These are phyloP conservation scores for Heliamphora pulchella DNA, from an alignment of 179 eudicot species.

Conservation along the genomic window DNA sequence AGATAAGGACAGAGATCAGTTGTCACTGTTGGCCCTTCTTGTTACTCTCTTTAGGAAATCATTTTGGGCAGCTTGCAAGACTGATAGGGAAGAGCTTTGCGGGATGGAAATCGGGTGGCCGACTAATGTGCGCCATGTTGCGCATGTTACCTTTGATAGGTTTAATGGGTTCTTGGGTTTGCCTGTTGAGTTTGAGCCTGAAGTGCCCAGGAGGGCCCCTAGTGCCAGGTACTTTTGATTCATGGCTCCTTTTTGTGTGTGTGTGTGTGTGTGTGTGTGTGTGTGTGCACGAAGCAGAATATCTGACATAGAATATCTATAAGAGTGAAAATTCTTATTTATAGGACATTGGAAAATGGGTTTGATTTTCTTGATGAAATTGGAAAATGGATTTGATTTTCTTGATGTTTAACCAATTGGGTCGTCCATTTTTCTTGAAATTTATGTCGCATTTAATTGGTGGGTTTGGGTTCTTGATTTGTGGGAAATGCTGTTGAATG, in stretches of 20 bases:
- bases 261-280: too few species aligned
- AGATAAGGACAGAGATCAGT: constrained; percentile 40
- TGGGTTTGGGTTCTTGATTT: not conserved
- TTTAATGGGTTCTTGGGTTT: constrained; percentile 89
- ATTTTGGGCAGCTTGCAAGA: constrained; percentile 51
- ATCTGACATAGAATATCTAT: too few species aligned
- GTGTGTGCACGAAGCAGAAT: too few species aligned
- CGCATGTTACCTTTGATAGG: constrained; percentile 95
- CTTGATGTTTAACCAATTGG: not conserved
- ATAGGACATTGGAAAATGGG: not conserved
- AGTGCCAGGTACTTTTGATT: constrained; percentile 62
- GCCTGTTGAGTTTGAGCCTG: constrained; percentile 92
- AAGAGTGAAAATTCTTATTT: not conserved
- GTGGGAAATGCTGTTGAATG: not conserved
- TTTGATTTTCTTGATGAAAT: not conserved
- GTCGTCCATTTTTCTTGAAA: not conserved
- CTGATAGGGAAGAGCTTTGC: constrained; percentile 31
- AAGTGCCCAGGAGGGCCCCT: constrained; percentile 73
- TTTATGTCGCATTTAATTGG: not conserved
- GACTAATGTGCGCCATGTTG: constrained; percentile 86
- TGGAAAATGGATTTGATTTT: not conserved
- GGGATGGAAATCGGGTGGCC: constrained; percentile 88
- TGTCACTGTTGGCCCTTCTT: constrained; percentile 58
- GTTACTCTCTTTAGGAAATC: constrained; percentile 54
- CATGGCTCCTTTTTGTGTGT: not conserved